Conservation (phyloP, 495 filamentous ascomycete genomes). For the Penicillium herquei region DNA sequence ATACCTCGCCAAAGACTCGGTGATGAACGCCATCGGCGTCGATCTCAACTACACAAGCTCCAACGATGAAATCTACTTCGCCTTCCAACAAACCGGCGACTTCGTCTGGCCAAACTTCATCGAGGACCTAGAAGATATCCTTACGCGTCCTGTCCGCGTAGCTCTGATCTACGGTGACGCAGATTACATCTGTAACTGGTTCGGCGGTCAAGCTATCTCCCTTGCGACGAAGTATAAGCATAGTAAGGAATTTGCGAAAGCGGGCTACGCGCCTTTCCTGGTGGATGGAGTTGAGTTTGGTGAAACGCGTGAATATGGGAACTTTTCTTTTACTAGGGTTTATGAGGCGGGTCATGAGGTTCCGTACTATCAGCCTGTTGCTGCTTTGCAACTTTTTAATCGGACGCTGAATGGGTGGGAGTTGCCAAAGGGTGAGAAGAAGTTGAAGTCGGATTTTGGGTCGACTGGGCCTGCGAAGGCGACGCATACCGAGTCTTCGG, state of each 20-base stretch:
- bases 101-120: slow-evolving; percentile 47
- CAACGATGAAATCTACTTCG: slow-evolving; percentile 44
- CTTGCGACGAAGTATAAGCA: slow-evolving; percentile 39
- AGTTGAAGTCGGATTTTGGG: slow-evolving; percentile 42
- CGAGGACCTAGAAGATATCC: slow-evolving; percentile 50
- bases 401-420: slow-evolving; percentile 54
- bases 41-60: slow-evolving; percentile 65
- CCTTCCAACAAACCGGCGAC: slow-evolving; percentile 51
- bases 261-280: slow-evolving; percentile 47
- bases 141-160: slow-evolving; percentile 61
- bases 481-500: slow-evolving; percentile 57
- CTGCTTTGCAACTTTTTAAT: slow-evolving; percentile 53
- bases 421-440: slow-evolving; percentile 49
- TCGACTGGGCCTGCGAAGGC: slow-evolving; percentile 47
- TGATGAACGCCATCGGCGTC: slow-evolving; percentile 64
- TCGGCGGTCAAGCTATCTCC: slow-evolving; percentile 43
- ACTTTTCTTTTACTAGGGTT: slow-evolving; percentile 59
- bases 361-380: slow-evolving; percentile 57
- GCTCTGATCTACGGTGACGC: slow-evolving; percentile 66
- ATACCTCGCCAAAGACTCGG: slow-evolving; percentile 60
- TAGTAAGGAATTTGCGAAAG: slow-evolving; percentile 40
- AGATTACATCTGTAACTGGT: slow-evolving; percentile 57
- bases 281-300: slow-evolving; percentile 45
- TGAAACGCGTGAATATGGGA: slow-evolving; percentile 55
- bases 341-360: slow-evolving; percentile 63